A percentile compares a stretch with the other conserved stretches of the same genome.
Evolutionary conservation across 2,329 filamentous ascomycete genomes (phyloP).

Genomic region (Aspergillus hortae): DNA sequence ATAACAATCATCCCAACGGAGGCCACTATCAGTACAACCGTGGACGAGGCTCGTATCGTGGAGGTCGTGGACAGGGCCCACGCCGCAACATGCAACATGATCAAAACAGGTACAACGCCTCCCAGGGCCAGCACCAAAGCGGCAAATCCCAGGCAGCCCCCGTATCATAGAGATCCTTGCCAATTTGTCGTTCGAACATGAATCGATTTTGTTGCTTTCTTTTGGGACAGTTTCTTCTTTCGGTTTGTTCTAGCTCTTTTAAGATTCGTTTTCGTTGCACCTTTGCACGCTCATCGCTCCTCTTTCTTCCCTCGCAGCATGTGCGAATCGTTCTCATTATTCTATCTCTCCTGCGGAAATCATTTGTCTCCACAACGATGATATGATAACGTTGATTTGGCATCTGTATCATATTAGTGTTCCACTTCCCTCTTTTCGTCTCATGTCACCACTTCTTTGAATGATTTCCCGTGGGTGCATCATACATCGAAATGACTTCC

Average conservation of each 20-base stretch:
- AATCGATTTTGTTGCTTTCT: background rate
- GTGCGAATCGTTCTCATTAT: background rate
- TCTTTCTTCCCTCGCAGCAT: background rate
- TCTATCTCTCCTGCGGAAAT: background rate
- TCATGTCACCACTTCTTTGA: background rate
- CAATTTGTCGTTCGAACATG: background rate
- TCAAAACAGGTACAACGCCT: constrained; percentile 22
- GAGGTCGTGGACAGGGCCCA: constrained; percentile 42
- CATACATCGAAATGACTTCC: background rate
- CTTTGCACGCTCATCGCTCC: background rate
- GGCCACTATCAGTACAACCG: constrained; percentile 37
- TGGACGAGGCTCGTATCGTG: constrained; percentile 41
- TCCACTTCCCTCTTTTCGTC: background rate
- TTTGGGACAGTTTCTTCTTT: background rate
- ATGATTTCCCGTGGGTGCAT: background rate
- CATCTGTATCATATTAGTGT: constrained; percentile 4
- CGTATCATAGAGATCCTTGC: constrained; percentile 22
- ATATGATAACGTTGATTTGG: constrained; percentile 4
- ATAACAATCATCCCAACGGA: constrained; percentile 32
- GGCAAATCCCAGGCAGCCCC: constrained; percentile 29
- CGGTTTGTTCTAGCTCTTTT: background rate
- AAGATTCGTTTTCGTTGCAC: background rate
- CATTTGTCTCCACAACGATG: background rate
- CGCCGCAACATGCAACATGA: constrained; percentile 37
- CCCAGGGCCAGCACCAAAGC: constrained; percentile 25